Conservation (phyloP, 2,329 filamentous ascomycete genomes). For the Clathrospora elynae region DNA sequence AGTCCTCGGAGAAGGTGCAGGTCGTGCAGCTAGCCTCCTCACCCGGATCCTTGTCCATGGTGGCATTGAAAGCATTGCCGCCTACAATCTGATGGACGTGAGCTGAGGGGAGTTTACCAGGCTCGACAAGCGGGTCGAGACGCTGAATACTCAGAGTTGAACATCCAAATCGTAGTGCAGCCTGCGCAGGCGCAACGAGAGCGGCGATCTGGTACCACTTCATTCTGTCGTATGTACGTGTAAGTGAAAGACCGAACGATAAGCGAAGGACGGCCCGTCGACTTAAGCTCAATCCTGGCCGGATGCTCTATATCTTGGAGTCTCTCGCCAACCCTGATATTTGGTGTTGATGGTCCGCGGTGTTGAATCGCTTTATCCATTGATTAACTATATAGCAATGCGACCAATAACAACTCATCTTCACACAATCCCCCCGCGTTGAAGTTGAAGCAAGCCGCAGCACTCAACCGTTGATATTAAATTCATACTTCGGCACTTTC, state of each 20-base stretch:
- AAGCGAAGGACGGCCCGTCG: background rate
- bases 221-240: slow-evolving; percentile 16
- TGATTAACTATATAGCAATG: slow-evolving; percentile 9
- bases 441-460: slow-evolving; percentile 1
- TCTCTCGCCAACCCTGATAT: slow-evolving; percentile 1
- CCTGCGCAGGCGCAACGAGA: slow-evolving; percentile 24
- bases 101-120: slow-evolving; percentile 24
- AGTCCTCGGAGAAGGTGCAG: slow-evolving; percentile 26
- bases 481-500: slow-evolving; percentile 13
- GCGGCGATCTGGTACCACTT: slow-evolving; percentile 23
- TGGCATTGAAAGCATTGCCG: slow-evolving; percentile 29
- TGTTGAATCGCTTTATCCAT: slow-evolving; percentile 11
- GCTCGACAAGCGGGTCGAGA: slow-evolving; percentile 35
- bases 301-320: background rate
- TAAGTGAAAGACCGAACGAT: slow-evolving; percentile 1
- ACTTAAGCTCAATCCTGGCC: slow-evolving; percentile 4
- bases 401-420: slow-evolving; percentile 9
- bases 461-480: slow-evolving; percentile 3
- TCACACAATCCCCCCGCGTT: background rate
- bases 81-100: slow-evolving; percentile 32
- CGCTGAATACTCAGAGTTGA: slow-evolving; percentile 32
- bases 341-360: slow-evolving; percentile 6
- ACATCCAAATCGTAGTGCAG: slow-evolving; percentile 33
- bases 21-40: slow-evolving; percentile 20
- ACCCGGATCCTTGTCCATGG: slow-evolving; percentile 21